Percentiles rank a stretch among this genome's conserved stretches.
Evolutionary conservation across 2,329 filamentous ascomycete species (phyloP).

Genomic region (Elsinoe batatas): DNA sequence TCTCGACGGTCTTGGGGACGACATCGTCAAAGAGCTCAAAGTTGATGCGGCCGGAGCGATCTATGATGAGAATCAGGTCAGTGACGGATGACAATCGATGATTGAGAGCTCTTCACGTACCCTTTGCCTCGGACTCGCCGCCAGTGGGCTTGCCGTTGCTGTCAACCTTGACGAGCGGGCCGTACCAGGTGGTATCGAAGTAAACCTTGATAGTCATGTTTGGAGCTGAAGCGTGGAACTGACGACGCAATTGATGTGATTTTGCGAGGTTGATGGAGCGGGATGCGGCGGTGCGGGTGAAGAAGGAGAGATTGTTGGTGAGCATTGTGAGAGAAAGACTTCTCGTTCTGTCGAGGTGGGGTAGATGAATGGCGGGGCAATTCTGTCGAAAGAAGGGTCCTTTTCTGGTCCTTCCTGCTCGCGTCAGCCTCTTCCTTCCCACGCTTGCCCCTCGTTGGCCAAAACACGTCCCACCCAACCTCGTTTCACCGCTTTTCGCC

Average conservation of each 20-base stretch:
- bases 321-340: slow-evolving; percentile 24
- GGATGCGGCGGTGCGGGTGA: slow-evolving; percentile 13
- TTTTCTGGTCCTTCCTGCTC: not conserved
- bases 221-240: slow-evolving; percentile 55
- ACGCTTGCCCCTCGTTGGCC: slow-evolving; percentile 7
- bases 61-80: slow-evolving; percentile 35
- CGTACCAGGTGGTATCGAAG: slow-evolving; percentile 53
- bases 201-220: slow-evolving; percentile 68
- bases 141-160: slow-evolving; percentile 42
- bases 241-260: slow-evolving; percentile 13
- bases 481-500: slow-evolving; percentile 6
- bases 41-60: slow-evolving; percentile 68
- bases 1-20: slow-evolving; percentile 91
- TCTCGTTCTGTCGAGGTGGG: slow-evolving; percentile 27
- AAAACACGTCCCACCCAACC: slow-evolving; percentile 6
- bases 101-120: slow-evolving; percentile 40
- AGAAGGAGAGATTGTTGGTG: slow-evolving; percentile 22
- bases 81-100: slow-evolving; percentile 15
- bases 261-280: slow-evolving; percentile 14
- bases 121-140: slow-evolving; percentile 38
- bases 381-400: slow-evolving; percentile 17
- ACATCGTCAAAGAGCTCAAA: slow-evolving; percentile 79
- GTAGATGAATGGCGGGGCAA: slow-evolving; percentile 21
- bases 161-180: slow-evolving; percentile 57
- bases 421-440: slow-evolving; percentile 2